phyloP scores from a whole-genome alignment of 306 rosid species.

The Cucumis hystrix region DNA sequence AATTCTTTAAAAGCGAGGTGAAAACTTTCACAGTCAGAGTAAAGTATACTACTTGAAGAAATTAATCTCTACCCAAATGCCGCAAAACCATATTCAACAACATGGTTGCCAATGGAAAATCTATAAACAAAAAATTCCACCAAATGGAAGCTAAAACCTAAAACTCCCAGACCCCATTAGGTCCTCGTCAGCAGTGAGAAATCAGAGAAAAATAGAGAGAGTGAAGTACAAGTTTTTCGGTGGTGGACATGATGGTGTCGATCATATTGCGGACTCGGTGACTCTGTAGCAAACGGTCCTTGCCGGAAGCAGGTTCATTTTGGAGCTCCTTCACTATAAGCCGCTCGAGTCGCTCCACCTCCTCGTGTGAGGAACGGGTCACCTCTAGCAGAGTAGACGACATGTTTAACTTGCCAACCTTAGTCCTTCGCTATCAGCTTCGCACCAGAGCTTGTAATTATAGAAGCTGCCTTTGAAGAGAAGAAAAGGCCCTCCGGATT shows the following conservation, averaged over 20 bases:
- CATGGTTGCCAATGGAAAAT: not conserved
- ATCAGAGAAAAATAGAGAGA: not conserved
- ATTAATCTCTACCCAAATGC: not conserved
- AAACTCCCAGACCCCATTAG: not conserved
- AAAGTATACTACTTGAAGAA: not conserved
- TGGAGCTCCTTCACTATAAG: slow-evolving; percentile 81
- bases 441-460: not conserved
- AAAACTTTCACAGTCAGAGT: not conserved
- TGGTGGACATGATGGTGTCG: slow-evolving; percentile 51
- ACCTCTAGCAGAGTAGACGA: slow-evolving; percentile 92
- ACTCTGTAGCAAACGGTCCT: slow-evolving; percentile 77
- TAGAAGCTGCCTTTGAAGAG: not conserved
- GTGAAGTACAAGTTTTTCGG: slow-evolving; percentile 45
- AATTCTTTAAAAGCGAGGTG: not conserved
- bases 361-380: slow-evolving; percentile 86
- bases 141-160: not conserved
- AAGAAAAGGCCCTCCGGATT: not conserved
- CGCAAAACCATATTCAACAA: not conserved
- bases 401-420: slow-evolving; percentile 28
- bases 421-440: not conserved
- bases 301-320: slow-evolving; percentile 44
- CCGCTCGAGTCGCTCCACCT: slow-evolving; percentile 85
- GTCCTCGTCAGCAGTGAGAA: not conserved
- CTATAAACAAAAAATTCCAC: not conserved
- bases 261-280: slow-evolving; percentile 83